Conservation (phyloP, 345 rosid species). For the Raphanus sativus region DNA sequence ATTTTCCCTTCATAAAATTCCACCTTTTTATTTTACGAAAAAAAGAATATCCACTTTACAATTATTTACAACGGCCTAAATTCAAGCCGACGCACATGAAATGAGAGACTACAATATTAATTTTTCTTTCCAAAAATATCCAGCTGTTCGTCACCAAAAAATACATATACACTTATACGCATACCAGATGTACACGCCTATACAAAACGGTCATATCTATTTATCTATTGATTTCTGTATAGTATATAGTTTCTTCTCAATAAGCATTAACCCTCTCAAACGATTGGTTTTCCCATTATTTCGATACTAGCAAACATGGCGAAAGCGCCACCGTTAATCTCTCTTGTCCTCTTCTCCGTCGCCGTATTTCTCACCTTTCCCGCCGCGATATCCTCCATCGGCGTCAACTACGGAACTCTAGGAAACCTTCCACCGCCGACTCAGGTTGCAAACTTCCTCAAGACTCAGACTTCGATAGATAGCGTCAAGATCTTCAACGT, state of each 20-base stretch:
- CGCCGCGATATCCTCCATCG: constrained; percentile 47
- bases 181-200: constrained; percentile 22
- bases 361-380: constrained; percentile 42
- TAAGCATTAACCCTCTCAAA: constrained; percentile 18
- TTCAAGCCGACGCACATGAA: constrained; percentile 19
- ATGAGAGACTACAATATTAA: not conserved
- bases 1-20: too few relatives aligned
- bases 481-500: constrained; percentile 70
- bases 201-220: constrained; percentile 24
- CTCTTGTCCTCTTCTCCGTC: constrained; percentile 36
- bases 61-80: constrained; percentile 26
- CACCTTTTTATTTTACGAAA: too few relatives aligned
- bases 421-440: constrained; percentile 78
- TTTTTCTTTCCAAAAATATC: not conserved
- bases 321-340: constrained; percentile 16
- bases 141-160: constrained; percentile 27
- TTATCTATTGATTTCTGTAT: constrained; percentile 12
- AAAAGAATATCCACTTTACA: constrained; percentile 12
- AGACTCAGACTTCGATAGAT: constrained; percentile 58
- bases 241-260: not conserved
- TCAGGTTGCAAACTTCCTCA: constrained; percentile 67
- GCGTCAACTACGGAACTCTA: constrained; percentile 78
- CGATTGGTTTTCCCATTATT: constrained; percentile 19
- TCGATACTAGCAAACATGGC: constrained; percentile 22
- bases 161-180: not conserved